Evolutionary conservation across 441 rosid genomes (phyloP).

Genomic region (Pelargonium australe): DNA sequence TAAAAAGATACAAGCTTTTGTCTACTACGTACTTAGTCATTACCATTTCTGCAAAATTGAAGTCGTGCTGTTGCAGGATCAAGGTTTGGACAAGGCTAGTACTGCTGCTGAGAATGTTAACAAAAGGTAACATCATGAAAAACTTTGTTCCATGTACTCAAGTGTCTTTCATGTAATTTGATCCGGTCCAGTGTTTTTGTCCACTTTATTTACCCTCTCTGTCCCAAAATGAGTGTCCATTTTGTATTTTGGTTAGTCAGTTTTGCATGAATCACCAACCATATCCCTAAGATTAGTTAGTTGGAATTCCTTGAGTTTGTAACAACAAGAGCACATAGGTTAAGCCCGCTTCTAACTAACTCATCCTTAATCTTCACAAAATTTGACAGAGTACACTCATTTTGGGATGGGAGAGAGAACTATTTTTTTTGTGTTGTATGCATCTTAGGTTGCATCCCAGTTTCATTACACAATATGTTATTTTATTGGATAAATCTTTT

Average conservation of each 20-base stretch:
- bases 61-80: slow-evolving; percentile 23
- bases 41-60: slow-evolving; percentile 10
- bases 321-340: too few relatives aligned
- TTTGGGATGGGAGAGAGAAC: too few relatives aligned
- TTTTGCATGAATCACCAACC: too few relatives aligned
- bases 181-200: neutral
- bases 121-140: slow-evolving; percentile 38
- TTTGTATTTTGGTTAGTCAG: too few relatives aligned
- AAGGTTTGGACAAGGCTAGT: slow-evolving; percentile 40
- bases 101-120: slow-evolving; percentile 30
- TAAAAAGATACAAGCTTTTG: neutral
- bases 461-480: neutral
- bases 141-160: neutral
- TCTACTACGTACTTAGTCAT: neutral
- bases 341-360: too few relatives aligned
- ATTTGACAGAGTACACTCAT: too few relatives aligned
- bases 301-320: too few relatives aligned
- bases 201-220: neutral
- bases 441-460: neutral
- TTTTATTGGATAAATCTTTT: neutral
- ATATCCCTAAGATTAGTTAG: too few relatives aligned
- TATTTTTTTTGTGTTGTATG: neutral
- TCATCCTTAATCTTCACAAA: too few relatives aligned
- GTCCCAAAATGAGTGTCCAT: too few relatives aligned
- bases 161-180: neutral